phyloP scores from a whole-genome alignment of 106 monocot genomes.

The Dendrobium catenatum region DNA sequence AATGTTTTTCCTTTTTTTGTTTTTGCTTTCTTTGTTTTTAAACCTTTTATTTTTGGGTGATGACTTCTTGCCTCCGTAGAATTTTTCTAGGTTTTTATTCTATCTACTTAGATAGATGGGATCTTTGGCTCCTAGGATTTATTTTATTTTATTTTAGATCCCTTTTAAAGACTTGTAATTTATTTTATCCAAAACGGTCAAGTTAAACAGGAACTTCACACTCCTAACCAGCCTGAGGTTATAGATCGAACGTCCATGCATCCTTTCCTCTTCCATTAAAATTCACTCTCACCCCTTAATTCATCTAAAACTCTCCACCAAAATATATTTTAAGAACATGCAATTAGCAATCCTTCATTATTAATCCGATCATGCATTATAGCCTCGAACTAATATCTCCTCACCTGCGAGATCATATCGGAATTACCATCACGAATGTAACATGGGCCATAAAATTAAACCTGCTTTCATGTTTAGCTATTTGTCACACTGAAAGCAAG shows the following conservation, averaged over 20 bases:
- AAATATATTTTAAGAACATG: background rate
- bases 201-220: background rate
- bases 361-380: background rate
- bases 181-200: background rate
- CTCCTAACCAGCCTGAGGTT: background rate
- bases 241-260: background rate
- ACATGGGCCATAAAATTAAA: background rate
- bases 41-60: too few relatives aligned
- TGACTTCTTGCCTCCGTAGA: too few relatives aligned
- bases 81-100: too few relatives aligned
- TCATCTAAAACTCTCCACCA: background rate
- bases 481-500: constrained; percentile 3
- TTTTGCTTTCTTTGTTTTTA: too few relatives aligned
- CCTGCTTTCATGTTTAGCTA: background rate
- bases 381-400: too few relatives aligned
- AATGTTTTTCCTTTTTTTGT: too few relatives aligned
- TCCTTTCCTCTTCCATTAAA: background rate
- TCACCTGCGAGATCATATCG: background rate
- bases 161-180: too few relatives aligned
- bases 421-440: background rate
- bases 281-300: background rate
- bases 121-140: too few relatives aligned
- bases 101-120: too few relatives aligned
- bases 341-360: background rate
- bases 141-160: too few relatives aligned